These are phyloP conservation scores for Mortierella hygrophila DNA, from an alignment of 192 early-diverging fungal genomes.

Conservation along the genomic window DNA sequence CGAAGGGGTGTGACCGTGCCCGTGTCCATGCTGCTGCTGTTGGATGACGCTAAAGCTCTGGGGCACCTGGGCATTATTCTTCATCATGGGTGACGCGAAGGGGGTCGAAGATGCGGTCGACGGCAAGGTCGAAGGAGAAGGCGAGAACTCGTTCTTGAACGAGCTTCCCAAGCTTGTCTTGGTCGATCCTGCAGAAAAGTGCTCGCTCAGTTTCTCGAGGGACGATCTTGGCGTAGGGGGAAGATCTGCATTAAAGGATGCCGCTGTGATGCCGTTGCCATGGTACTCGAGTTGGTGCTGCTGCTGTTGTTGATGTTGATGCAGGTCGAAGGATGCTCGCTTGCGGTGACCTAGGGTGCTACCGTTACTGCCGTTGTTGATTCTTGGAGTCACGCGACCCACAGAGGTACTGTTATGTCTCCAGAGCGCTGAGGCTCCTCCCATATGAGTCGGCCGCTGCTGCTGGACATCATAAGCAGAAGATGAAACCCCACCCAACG, in stretches of 20 bases:
- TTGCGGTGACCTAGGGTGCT: background rate
- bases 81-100: constrained; percentile 17
- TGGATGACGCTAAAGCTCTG: background rate
- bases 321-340: background rate
- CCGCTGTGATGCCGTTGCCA: background rate
- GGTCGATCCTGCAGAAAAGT: background rate
- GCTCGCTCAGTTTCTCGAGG: constrained; percentile 5
- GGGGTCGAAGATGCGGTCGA: constrained; percentile 26
- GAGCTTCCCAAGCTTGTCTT: background rate
- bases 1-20: constrained; percentile 22
- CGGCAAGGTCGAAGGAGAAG: background rate
- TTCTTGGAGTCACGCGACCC: background rate
- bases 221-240: constrained; percentile 18
- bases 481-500: background rate
- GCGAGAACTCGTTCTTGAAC: background rate
- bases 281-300: background rate
- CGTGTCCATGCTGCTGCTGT: background rate
- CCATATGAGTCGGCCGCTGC: background rate
- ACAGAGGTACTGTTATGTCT: background rate
- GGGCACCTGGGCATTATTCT: background rate
- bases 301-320: background rate
- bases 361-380: background rate
- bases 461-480: background rate
- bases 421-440: background rate
- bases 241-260: background rate